Evolutionary conservation across 2,329 filamentous ascomycete species (phyloP).

Genomic region (Cladosporium cucumerinum): DNA sequence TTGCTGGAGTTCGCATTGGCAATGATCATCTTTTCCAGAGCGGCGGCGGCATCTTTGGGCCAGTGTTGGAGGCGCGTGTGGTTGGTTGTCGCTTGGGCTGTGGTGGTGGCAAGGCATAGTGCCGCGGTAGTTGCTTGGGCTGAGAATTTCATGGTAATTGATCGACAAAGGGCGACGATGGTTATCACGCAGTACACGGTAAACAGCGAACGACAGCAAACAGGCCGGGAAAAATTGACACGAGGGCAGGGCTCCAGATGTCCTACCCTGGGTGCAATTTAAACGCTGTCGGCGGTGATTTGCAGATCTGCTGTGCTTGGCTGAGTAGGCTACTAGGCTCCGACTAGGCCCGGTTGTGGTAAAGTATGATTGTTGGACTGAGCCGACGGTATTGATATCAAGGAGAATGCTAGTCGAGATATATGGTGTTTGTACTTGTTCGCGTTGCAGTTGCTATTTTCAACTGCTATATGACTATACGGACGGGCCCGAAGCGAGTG

Average conservation of each 20-base stretch:
- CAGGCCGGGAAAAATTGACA: background rate
- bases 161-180: background rate
- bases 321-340: background rate
- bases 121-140: background rate
- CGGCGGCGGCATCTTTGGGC: conserved; percentile 20
- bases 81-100: background rate
- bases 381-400: background rate
- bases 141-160: background rate
- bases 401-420: too few relatives aligned
- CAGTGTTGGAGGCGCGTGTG: conserved; percentile 18
- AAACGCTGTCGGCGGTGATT: background rate
- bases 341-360: background rate
- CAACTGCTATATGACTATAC: background rate
- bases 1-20: conserved; percentile 24
- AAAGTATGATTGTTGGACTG: background rate
- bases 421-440: background rate
- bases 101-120: background rate
- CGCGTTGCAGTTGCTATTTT: background rate
- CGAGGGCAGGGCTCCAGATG: background rate
- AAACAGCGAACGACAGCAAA: background rate
- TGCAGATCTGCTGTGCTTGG: conserved; percentile 4
- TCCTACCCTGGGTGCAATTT: background rate
- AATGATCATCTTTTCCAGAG: conserved; percentile 21
- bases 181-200: background rate
- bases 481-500: background rate